Base-by-base conservation (phyloP, 2,329 filamentous ascomycete species). In the Nemania abortiva region DNA sequence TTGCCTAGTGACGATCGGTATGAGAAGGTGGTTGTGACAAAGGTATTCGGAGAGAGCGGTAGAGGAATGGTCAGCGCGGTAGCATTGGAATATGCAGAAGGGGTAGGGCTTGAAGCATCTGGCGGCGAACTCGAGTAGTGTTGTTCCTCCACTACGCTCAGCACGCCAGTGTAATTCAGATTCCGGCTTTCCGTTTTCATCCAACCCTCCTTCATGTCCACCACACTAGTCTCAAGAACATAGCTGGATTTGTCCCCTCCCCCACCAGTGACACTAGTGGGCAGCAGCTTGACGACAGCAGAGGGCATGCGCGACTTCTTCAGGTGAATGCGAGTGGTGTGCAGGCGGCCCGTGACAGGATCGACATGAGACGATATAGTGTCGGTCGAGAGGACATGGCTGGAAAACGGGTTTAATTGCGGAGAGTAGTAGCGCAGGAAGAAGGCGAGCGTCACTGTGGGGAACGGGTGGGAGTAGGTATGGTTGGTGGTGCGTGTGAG, bases 381-480 rank as follows among this genome's bases (percentile, higher is more conserved):
- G 81, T 96, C 93, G 80, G 92, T 94, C 77, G 91, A 93, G 75
- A 94, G 84, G 62, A 96, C 93, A 83, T 96, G 93, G 72, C 88
- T 90, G 73, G 90, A 91, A 83, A 95, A 95, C 6, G 93, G 93
- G 77, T 95, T 96, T 73, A 88, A 83, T 73, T 88, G 84, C 34
- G 87, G 86, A 5, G 87, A 89, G 68, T 92, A 94, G 82, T 96
- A 96, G 73, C 93, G 92, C 58, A 96, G 90, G 82, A 95, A 96
- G 86, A 94, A 96, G 82, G 93, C 93, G 80, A 96, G 90, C 57
- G 92, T 94, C 70, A 96, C 93, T 79, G 92, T 92, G 70, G 92
- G 90, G 83, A 95, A 95, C 57, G 92, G 91, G 81, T 95, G 93
- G 73, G 90, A 87, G 85, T 95, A 94, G 76, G 87, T 88, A 80